Evolutionary conservation across 202 grass and related monocot genomes (phyloP).

Genomic region (Setaria viridis): DNA sequence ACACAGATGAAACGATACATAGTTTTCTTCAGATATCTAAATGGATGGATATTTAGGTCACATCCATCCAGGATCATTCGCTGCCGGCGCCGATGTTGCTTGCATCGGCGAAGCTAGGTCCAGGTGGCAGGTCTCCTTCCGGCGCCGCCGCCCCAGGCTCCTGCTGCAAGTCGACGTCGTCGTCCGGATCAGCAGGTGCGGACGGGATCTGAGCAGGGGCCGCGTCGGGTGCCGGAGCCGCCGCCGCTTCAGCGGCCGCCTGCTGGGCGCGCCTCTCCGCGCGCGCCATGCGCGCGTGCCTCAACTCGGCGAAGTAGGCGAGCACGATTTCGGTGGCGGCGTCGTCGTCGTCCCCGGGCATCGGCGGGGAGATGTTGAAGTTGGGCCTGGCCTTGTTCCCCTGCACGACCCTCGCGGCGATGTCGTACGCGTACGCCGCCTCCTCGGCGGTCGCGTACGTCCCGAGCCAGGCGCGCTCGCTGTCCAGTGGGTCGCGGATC

Average conservation of each 20-base stretch:
- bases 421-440: neutral
- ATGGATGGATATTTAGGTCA: too few relatives aligned
- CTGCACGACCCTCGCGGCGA: neutral
- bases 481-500: constrained; percentile 40
- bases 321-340: neutral
- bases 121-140: too few relatives aligned
- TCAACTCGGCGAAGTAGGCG: neutral
- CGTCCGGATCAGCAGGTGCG: too few relatives aligned
- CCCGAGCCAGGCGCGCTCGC: neutral
- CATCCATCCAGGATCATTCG: too few relatives aligned
- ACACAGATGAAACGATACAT: too few relatives aligned
- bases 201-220: neutral
- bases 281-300: neutral
- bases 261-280: neutral
- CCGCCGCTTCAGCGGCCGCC: neutral
- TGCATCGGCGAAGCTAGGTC: too few relatives aligned
- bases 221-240: neutral
- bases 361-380: neutral
- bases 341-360: neutral
- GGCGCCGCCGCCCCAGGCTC: too few relatives aligned
- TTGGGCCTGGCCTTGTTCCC: neutral
- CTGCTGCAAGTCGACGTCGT: too few relatives aligned
- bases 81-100: too few relatives aligned
- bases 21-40: too few relatives aligned
- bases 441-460: neutral